Conservation (phyloP, 1,284 basidiomycete species). For the Sphagnurus paluster region DNA sequence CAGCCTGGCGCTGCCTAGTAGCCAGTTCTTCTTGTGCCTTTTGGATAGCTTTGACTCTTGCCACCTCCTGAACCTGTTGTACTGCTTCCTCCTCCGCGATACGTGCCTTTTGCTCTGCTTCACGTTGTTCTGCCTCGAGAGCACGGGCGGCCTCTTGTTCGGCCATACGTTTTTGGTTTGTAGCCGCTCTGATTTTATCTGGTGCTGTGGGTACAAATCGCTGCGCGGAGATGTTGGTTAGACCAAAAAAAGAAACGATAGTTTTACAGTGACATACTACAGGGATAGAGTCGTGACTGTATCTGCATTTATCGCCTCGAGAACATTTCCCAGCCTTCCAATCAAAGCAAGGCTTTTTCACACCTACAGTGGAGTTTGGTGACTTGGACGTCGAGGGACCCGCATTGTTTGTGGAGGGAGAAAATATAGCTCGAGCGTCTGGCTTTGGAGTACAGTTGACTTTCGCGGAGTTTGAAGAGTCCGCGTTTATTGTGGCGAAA, state of each 20-base stretch:
- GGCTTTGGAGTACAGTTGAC: no score
- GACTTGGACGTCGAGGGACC: neutral
- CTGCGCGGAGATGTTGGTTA: no score
- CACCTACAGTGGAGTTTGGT: neutral
- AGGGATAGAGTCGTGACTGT: constrained; percentile 1
- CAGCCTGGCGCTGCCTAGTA: neutral
- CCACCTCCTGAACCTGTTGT: constrained; percentile 8
- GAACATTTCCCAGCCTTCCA: constrained; percentile 11
- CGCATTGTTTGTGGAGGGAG: neutral
- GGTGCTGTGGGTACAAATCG: no score
- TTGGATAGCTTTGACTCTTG: neutral
- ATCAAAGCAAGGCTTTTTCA: constrained; percentile 3
- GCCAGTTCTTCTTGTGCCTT: neutral
- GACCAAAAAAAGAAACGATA: no score
- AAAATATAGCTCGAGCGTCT: no score
- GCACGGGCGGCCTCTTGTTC: constrained; percentile 1
- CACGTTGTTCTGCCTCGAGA: neutral
- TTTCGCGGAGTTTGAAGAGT: no score
- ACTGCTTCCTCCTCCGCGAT: constrained; percentile 17
- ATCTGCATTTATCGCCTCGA: constrained; percentile 8
- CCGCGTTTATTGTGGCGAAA: no score
- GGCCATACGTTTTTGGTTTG: neutral
- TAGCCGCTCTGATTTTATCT: no score
- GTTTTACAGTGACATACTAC: neutral
- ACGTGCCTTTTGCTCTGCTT: constrained; percentile 6